phyloP scores from a whole-genome alignment of 1,284 basidiomycete genomes.

The Irpex lacteus region DNA sequence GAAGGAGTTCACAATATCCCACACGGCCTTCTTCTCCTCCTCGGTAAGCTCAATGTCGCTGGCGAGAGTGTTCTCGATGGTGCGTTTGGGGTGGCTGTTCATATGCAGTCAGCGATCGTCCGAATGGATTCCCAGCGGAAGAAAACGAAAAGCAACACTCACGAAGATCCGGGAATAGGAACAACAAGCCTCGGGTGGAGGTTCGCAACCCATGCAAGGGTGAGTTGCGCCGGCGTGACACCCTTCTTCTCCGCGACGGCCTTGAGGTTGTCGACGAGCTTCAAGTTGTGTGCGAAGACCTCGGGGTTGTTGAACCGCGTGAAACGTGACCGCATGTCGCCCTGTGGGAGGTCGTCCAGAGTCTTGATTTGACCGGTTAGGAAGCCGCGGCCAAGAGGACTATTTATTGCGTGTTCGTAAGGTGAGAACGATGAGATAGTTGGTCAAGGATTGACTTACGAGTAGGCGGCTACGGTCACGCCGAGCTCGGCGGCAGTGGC shows the following conservation, averaged over 20 bases:
- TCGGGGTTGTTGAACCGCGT: slow-evolving; percentile 36
- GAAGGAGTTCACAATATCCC: slow-evolving; percentile 23
- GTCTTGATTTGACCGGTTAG: slow-evolving; percentile 48
- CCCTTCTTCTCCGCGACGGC: slow-evolving; percentile 47
- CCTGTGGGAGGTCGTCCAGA: slow-evolving; percentile 40
- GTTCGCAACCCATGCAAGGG: slow-evolving; percentile 57
- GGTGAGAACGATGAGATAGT: not conserved
- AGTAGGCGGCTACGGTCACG: slow-evolving; percentile 54
- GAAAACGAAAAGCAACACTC: slow-evolving; percentile 19
- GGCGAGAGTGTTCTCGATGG: slow-evolving; percentile 42
- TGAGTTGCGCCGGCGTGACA: slow-evolving; percentile 54
- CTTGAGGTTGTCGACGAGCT: slow-evolving; percentile 47
- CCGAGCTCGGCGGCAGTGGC: slow-evolving; percentile 40
- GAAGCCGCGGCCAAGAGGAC: slow-evolving; percentile 55
- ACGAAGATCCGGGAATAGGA: slow-evolving; percentile 56
- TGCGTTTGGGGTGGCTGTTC: slow-evolving; percentile 33
- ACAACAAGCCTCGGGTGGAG: slow-evolving; percentile 43
- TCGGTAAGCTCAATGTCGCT: slow-evolving; percentile 40
- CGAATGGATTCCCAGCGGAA: not conserved
- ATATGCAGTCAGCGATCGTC: not conserved
- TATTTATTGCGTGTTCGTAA: slow-evolving; percentile 15
- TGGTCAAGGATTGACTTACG: slow-evolving; percentile 23
- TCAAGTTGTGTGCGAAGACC: slow-evolving; percentile 54
- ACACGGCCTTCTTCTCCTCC: slow-evolving; percentile 38
- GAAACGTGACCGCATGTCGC: slow-evolving; percentile 34